phyloP scores from a whole-genome alignment of 768 basidiomycete species.

The Mycena epipterygia region DNA sequence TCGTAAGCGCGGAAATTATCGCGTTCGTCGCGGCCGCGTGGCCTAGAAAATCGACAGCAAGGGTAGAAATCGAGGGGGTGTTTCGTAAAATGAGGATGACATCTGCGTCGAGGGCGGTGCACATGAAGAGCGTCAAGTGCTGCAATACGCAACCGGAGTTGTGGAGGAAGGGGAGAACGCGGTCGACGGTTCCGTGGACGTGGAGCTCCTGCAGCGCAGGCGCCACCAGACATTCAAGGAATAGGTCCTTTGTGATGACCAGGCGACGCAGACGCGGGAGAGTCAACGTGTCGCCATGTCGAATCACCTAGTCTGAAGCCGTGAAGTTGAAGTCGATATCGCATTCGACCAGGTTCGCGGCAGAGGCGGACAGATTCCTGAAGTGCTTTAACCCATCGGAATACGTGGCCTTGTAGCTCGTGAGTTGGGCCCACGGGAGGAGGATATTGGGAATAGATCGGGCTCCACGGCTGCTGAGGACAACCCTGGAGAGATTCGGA shows the following conservation, averaged over 20 bases:
- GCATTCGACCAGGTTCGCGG: constrained; percentile 4
- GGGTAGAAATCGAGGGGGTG: not conserved
- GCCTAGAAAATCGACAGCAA: not conserved
- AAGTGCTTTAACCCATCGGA: not conserved
- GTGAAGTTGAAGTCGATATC: not conserved
- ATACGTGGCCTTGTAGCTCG: not conserved
- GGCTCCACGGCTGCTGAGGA: not conserved
- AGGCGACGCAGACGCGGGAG: not conserved
- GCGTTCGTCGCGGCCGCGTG: not conserved
- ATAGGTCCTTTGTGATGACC: not conserved
- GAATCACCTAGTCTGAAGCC: not conserved
- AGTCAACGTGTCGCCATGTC: not conserved
- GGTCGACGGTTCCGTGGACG: not conserved
- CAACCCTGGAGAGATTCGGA: not conserved
- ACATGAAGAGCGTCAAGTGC: not conserved
- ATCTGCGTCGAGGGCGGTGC: not conserved
- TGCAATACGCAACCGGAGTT: not conserved
- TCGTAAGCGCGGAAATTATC: not conserved
- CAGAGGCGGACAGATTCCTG: not conserved
- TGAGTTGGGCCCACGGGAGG: not conserved
- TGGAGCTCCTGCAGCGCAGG: not conserved
- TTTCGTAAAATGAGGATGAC: not conserved
- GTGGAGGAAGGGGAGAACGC: not conserved
- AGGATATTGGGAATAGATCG: not conserved
- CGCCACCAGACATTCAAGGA: not conserved